Base-by-base conservation (phyloP, 2,329 filamentous ascomycete genomes). In the Aspergillus hiratsukae region DNA sequence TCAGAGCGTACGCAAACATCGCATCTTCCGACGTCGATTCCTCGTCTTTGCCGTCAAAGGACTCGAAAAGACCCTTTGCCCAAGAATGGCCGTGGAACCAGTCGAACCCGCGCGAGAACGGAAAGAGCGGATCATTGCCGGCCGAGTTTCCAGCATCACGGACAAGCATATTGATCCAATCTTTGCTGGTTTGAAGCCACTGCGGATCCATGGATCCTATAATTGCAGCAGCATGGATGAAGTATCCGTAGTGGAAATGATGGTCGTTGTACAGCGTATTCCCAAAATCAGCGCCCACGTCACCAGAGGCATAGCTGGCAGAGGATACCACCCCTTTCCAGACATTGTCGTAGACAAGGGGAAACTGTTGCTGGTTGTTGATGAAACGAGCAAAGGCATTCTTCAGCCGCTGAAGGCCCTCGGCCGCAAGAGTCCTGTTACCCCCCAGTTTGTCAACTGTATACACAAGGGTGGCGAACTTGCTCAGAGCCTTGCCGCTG, bases 31-130 rank as follows among this genome's bases (percentile, higher is more conserved):
- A 93, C 48, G 88, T 90, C 29, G 90, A 94, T 72, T 97, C 94
- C 75, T 80, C 74, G 43, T 81, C 80, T 57, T 80, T 81, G 7
- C 80, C 80, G 53, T 83, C 81, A 5, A 75, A 78, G 19, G 80
- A 82, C 46, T 78, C 77, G 59, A 78, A 81, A 1, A 83, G 69
- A 1, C 76, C 78, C 66, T 81, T 91, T 2, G 93, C 93, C 91
- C 93, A 97, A 57, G 88, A 91, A 79, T 97, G 94, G 1, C 93
- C 94, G 67, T 95, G 86, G 72, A 87, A 97, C 90, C 91, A 97
- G 74, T 97, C 94, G 68, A 97, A 97, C 55, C 80, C 84, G 50
- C 94, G 84, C 59, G 83, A 92, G 63, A 90, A 87, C 0, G 93
- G 92, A 72, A 95, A 97, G 64, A 85, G 85, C 28, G 81, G 78